Conservation (phyloP, 2,329 filamentous ascomycete species). For the Ascochyta pisi region DNA sequence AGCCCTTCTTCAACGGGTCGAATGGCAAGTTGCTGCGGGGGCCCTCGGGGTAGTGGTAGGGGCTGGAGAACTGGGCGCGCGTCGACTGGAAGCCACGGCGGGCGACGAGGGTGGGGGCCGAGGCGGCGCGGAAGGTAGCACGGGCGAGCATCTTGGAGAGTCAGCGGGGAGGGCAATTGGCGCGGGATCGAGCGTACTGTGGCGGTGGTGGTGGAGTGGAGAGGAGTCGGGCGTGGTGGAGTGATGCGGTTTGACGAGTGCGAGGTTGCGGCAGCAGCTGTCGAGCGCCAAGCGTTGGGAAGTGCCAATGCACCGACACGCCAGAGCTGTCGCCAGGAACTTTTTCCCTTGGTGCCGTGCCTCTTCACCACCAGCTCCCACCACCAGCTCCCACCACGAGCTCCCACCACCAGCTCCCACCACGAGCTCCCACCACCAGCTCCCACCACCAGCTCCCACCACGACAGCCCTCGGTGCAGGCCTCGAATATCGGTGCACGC, state of each 20-base stretch:
- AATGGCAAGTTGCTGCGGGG: constrained; percentile 95
- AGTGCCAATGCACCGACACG: constrained; percentile 8
- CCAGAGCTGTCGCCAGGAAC: constrained; percentile 1
- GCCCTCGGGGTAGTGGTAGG: constrained; percentile 98
- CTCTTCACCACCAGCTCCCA: no score
- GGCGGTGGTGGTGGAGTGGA: constrained; percentile 35
- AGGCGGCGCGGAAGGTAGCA: constrained; percentile 66
- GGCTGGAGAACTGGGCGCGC: constrained; percentile 81
- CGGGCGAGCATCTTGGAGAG: constrained; percentile 76
- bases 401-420: background rate
- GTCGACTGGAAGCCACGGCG: constrained; percentile 95
- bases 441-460: background rate
- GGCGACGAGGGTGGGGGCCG: constrained; percentile 71
- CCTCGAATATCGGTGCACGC: no score
- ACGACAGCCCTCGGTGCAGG: background rate
- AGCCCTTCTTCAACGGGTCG: constrained; percentile 90
- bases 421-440: background rate
- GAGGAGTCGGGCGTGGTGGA: constrained; percentile 30
- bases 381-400: no score
- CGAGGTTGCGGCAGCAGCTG: constrained; percentile 11
- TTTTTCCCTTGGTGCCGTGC: background rate
- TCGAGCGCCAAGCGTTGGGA: constrained; percentile 11
- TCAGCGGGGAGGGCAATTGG: constrained; percentile 47
- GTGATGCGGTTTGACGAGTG: constrained; percentile 19
- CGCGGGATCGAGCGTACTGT: constrained; percentile 34